phyloP scores from a whole-genome alignment of 23 red algal species.

The Gracilariopsis chorda region DNA sequence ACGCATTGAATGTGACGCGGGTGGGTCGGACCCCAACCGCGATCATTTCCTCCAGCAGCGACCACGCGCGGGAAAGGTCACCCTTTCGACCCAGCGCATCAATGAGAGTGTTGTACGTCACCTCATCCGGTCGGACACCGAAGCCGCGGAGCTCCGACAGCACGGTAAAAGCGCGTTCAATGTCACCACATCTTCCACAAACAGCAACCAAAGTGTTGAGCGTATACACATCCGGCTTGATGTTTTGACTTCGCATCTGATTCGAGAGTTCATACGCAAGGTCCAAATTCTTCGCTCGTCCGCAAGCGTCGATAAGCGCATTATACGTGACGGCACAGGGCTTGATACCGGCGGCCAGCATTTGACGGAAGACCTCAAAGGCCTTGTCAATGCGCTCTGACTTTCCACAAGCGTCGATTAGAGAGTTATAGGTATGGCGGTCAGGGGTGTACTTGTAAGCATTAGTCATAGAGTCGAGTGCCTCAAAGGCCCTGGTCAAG shows the following conservation, averaged over 20 bases:
- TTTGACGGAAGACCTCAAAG: constrained; percentile 71
- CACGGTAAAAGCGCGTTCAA: constrained; percentile 62
- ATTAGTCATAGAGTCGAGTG: constrained; percentile 68
- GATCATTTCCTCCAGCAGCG: constrained; percentile 73
- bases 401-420: constrained; percentile 93
- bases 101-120: constrained; percentile 97
- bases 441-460: constrained; percentile 48
- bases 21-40: constrained; percentile 50
- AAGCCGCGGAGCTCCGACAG: constrained; percentile 50
- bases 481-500: constrained; percentile 63
- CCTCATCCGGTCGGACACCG: constrained; percentile 75
- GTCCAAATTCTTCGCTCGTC: constrained; percentile 45
- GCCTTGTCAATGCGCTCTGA: constrained; percentile 67
- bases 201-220: constrained; percentile 87
- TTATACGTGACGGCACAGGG: constrained; percentile 86
- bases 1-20: constrained; percentile 76
- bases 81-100: constrained; percentile 78
- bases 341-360: constrained; percentile 45
- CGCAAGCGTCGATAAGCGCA: constrained; percentile 73
- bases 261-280: constrained; percentile 56
- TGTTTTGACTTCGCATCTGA: constrained; percentile 59
- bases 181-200: constrained; percentile 67
- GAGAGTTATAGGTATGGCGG: constrained; percentile 76
- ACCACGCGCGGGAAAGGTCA: constrained; percentile 50
- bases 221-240: constrained; percentile 86